Percentiles rank a stretch among this genome's conserved stretches.
These are phyloP conservation scores for Globisporangium polare DNA, from an alignment of 352 stramenopile genomes.

Conservation along the genomic window DNA sequence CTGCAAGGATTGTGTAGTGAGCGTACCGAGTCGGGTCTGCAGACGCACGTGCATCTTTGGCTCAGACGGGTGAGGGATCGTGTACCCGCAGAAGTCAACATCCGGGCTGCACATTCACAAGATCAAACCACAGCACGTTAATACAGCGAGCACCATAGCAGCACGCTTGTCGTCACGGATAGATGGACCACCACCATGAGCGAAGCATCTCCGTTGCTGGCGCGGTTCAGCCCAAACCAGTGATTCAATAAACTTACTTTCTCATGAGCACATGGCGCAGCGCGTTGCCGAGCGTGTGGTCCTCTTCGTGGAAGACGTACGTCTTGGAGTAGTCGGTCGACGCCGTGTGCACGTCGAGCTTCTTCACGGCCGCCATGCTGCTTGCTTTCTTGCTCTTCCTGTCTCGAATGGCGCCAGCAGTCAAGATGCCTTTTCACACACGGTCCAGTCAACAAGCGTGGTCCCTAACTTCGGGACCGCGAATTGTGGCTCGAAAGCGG, in stretches of 20 bases:
- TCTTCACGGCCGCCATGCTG: conserved; percentile 41
- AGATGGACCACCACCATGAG: neutral
- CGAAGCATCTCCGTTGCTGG: neutral
- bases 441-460: conserved; percentile 10
- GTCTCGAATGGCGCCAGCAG: neutral
- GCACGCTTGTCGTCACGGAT: neutral
- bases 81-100: conserved; percentile 94
- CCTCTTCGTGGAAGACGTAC: conserved; percentile 86
- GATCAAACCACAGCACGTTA: neutral
- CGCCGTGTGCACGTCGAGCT: conserved; percentile 78
- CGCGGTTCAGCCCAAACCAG: neutral
- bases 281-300: conserved; percentile 90
- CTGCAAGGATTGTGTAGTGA: neutral
- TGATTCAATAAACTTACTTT: conserved; percentile 46
- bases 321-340: conserved; percentile 84
- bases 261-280: conserved; percentile 91
- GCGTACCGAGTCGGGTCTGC: conserved; percentile 77
- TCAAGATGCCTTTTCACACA: conserved; percentile 1
- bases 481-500: neutral
- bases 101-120: conserved; percentile 51
- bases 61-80: conserved; percentile 93
- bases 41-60: conserved; percentile 93
- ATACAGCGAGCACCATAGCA: neutral
- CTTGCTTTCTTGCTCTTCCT: neutral
- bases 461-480: conserved; percentile 1